A percentile compares a stretch with the other conserved stretches of the same genome.
Evolutionary conservation across 2,329 filamentous ascomycete genomes (phyloP).

Genomic region (Verruconis gallopava): DNA sequence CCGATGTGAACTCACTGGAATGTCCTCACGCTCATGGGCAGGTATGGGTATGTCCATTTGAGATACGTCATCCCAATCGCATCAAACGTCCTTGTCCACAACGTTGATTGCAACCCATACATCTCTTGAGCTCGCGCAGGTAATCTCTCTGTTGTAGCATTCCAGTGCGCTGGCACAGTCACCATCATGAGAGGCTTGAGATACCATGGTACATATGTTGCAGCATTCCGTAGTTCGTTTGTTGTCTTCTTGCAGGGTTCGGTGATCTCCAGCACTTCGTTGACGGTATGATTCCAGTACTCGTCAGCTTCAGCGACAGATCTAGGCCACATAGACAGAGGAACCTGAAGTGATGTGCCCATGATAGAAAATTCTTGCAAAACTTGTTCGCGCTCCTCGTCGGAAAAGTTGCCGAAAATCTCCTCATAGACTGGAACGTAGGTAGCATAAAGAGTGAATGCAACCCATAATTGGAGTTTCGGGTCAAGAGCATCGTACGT

Average conservation of each 20-base stretch:
- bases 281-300: neutral
- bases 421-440: constrained; percentile 10
- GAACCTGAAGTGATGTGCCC: constrained; percentile 12
- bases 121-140: neutral
- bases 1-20: too few species aligned
- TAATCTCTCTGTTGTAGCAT: neutral
- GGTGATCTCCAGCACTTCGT: neutral
- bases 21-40: neutral
- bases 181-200: neutral
- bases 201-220: neutral
- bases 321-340: constrained; percentile 10
- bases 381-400: constrained; percentile 9
- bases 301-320: neutral
- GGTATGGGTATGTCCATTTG: neutral
- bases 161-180: neutral
- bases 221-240: neutral
- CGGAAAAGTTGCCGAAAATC: constrained; percentile 10
- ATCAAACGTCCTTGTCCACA: neutral
- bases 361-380: constrained; percentile 13
- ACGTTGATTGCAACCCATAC: neutral
- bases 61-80: neutral
- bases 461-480: constrained; percentile 13
- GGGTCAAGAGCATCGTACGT: constrained; percentile 12
- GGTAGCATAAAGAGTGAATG: constrained; percentile 11
- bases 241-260: neutral